These are phyloP conservation scores for Aeschynomene evenia DNA, from an alignment of 306 rosid species.

Conservation along the genomic window DNA sequence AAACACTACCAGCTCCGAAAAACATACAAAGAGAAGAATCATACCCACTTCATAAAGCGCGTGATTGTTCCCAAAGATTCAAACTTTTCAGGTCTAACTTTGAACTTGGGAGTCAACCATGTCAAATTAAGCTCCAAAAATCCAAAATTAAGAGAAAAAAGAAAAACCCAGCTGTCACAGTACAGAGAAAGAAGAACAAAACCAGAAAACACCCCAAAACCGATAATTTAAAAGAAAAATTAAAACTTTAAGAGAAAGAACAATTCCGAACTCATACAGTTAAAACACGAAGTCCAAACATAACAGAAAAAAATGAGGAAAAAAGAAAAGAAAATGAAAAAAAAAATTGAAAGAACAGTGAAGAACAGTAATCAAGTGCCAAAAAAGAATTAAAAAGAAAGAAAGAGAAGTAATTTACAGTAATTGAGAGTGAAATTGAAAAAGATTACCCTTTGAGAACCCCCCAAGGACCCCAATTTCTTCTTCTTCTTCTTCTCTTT, in stretches of 20 bases:
- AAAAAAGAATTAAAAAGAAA: not conserved
- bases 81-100: constrained; percentile 22
- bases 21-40: not conserved
- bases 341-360: not conserved
- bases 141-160: constrained; percentile 21
- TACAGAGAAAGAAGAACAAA: not conserved
- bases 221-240: not conserved
- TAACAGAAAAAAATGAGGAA: not conserved
- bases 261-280: constrained; percentile 27
- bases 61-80: not conserved
- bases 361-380: not conserved
- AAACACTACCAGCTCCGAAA: not conserved
- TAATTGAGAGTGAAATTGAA: constrained; percentile 20
- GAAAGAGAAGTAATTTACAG: constrained; percentile 9
- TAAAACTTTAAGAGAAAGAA: not conserved
- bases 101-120: constrained; percentile 56
- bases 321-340: not conserved
- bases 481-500: constrained; percentile 18
- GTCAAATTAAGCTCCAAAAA: not conserved
- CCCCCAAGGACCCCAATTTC: not conserved
- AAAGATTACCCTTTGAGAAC: constrained; percentile 42
- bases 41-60: not conserved
- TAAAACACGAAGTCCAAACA: constrained; percentile 1
- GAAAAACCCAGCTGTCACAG: constrained; percentile 10
- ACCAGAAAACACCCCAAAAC: not conserved